phyloP scores from a whole-genome alignment of 371 early-diverging fungal genomes.

The Rhizopus sp. region DNA sequence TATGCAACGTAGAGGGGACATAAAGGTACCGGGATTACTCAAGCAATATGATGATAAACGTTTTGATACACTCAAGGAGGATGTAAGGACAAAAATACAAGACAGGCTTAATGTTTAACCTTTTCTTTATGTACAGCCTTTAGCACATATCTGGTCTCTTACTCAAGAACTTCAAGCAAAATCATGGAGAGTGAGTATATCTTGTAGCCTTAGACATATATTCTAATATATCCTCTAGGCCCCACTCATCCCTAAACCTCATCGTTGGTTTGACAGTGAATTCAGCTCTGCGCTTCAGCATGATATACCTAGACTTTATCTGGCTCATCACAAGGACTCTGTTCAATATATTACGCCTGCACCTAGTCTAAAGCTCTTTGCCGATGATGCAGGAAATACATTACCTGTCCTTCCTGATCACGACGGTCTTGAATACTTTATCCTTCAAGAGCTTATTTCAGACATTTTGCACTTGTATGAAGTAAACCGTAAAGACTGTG shows the following conservation, averaged over 20 bases:
- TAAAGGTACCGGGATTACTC: conserved; percentile 50
- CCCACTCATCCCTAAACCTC: conserved; percentile 58
- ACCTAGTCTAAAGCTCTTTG: conserved; percentile 36
- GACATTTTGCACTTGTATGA: conserved; percentile 82
- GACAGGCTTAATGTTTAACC: conserved; percentile 1
- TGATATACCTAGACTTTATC: conserved; percentile 52
- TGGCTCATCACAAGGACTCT: conserved; percentile 45
- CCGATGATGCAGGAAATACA: conserved; percentile 40
- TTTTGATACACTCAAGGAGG: conserved; percentile 51
- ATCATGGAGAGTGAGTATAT: conserved; percentile 60
- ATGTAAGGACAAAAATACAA: conserved; percentile 43
- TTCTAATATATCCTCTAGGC: conserved; percentile 7
- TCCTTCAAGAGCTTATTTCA: conserved; percentile 76
- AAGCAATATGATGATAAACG: conserved; percentile 55
- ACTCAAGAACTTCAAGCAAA: conserved; percentile 58
- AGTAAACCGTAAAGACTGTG: conserved; percentile 81
- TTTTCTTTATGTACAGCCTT: conserved; percentile 37
- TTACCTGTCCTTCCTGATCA: conserved; percentile 52
- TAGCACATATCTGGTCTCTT: conserved; percentile 72
- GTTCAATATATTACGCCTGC: conserved; percentile 30
- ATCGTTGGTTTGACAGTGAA: conserved; percentile 58
- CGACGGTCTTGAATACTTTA: conserved; percentile 64
- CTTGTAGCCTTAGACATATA: neutral
- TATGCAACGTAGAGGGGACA: conserved; percentile 56
- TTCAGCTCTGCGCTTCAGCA: conserved; percentile 64